Evolutionary conservation across 768 basidiomycete genomes (phyloP).

Genomic region (Leccinum fibrillosum): DNA sequence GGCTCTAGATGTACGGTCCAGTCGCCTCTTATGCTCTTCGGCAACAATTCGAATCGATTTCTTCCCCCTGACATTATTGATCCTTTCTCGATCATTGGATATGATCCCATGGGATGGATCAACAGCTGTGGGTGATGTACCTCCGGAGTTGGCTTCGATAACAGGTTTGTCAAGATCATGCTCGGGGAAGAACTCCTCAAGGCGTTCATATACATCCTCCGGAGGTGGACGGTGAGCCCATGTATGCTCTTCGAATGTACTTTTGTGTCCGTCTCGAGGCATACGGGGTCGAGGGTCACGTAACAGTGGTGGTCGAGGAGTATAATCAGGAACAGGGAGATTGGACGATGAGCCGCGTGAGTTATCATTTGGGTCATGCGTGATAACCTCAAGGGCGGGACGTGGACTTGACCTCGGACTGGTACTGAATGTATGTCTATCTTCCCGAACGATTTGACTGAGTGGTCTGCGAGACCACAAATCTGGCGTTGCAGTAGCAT

Average conservation of each 20-base stretch:
- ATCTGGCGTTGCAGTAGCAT: conserved; percentile 27
- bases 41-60: conserved; percentile 94
- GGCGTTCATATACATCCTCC: conserved; percentile 88
- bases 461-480: conserved; percentile 32
- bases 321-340: conserved; percentile 18
- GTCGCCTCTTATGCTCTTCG: conserved; percentile 76
- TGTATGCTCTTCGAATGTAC: conserved; percentile 67
- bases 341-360: conserved; percentile 16
- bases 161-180: conserved; percentile 96
- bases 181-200: conserved; percentile 94
- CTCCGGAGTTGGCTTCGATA: conserved; percentile 80
- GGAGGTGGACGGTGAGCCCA: conserved; percentile 91
- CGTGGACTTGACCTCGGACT: conserved; percentile 23
- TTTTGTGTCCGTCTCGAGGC: conserved; percentile 28
- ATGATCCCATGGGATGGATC: conserved; percentile 47
- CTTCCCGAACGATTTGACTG: conserved; percentile 26
- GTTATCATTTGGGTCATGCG: conserved; percentile 17
- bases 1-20: conserved; percentile 66
- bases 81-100: conserved; percentile 34
- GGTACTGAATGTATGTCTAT: conserved; percentile 12
- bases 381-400: conserved; percentile 31
- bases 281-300: conserved; percentile 22
- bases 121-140: conserved; percentile 68
- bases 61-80: conserved; percentile 57
- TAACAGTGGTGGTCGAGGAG: conserved; percentile 12